These are phyloP conservation scores for Suillus subluteus DNA, from an alignment of 768 basidiomycete species.

Conservation along the genomic window DNA sequence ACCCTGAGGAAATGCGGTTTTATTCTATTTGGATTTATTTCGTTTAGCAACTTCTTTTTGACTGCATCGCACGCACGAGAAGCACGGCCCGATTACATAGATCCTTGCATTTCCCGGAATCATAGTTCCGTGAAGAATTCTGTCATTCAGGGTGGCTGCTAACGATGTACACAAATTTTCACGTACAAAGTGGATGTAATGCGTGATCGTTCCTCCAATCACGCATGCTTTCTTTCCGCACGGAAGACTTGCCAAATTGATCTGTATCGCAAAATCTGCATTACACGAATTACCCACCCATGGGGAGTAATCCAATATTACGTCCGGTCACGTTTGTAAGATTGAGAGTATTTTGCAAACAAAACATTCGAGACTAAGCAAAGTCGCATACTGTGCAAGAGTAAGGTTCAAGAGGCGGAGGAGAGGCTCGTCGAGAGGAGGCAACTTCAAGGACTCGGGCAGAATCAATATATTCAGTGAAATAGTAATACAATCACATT, in stretches of 20 bases:
- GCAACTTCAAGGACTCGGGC: neutral
- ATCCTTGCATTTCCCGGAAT: neutral
- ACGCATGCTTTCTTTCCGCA: neutral
- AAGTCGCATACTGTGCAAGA: neutral
- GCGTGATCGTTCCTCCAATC: neutral
- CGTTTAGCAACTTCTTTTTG: too few relatives aligned
- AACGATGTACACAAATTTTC: neutral
- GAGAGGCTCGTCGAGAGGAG: neutral
- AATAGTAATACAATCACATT: neutral
- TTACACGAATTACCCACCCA: neutral
- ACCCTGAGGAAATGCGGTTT: neutral
- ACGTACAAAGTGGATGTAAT: neutral
- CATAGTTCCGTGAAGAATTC: neutral
- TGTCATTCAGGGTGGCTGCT: neutral
- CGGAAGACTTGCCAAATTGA: neutral
- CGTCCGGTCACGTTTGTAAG: too few relatives aligned
- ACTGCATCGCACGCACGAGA: neutral
- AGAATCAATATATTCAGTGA: neutral
- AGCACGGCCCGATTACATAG: neutral
- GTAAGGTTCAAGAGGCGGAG: neutral
- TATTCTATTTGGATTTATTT: neutral
- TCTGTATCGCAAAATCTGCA: neutral
- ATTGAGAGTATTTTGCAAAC: too few relatives aligned
- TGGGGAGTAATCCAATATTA: too few relatives aligned
- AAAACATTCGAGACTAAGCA: too few relatives aligned